phyloP scores from a whole-genome alignment of 495 filamentous ascomycete species.

The Talaromyces borbonicus region DNA sequence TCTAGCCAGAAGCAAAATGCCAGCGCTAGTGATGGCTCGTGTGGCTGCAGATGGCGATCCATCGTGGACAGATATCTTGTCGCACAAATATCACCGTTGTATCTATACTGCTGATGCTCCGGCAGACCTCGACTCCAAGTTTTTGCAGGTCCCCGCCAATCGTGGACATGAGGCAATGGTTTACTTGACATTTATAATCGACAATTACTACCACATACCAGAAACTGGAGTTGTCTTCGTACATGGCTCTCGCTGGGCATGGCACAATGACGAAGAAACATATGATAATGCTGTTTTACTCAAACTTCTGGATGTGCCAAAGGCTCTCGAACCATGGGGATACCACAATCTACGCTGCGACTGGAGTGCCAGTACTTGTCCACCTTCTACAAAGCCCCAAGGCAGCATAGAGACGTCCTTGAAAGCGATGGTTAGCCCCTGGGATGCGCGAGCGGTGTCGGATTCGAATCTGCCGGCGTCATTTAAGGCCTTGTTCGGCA shows the following conservation, averaged over 20 bases:
- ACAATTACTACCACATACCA: conserved; percentile 53
- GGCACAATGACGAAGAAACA: conserved; percentile 33
- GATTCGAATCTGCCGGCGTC: conserved; percentile 25
- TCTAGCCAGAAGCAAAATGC: conserved; percentile 22
- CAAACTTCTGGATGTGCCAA: conserved; percentile 19
- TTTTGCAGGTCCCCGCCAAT: conserved; percentile 49
- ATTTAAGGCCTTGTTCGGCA: conserved; percentile 27
- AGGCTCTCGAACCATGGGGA: conserved; percentile 23
- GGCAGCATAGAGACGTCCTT: conserved; percentile 29
- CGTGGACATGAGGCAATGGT: conserved; percentile 61
- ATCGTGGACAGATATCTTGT: conserved; percentile 25
- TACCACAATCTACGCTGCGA: conserved; percentile 40
- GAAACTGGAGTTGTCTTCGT: conserved; percentile 33
- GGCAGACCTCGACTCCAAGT: conserved; percentile 19
- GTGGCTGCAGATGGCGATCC: conserved; percentile 26
- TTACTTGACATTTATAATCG: conserved; percentile 58
- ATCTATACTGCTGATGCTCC: conserved; percentile 48
- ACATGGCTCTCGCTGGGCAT: conserved; percentile 33
- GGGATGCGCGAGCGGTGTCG: conserved; percentile 29
- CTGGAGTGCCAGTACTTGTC: conserved; percentile 33
- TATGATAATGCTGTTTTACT: conserved; percentile 34
- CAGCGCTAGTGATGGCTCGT: conserved; percentile 28
- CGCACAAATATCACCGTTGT: conserved; percentile 29
- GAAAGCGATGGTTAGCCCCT: conserved; percentile 25
- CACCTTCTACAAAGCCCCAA: conserved; percentile 20